Evolutionary conservation across 2,329 filamentous ascomycete genomes (phyloP), one percentile per base, ranked within the genome.

Genomic region (Xylariaceae sp.): DNA sequence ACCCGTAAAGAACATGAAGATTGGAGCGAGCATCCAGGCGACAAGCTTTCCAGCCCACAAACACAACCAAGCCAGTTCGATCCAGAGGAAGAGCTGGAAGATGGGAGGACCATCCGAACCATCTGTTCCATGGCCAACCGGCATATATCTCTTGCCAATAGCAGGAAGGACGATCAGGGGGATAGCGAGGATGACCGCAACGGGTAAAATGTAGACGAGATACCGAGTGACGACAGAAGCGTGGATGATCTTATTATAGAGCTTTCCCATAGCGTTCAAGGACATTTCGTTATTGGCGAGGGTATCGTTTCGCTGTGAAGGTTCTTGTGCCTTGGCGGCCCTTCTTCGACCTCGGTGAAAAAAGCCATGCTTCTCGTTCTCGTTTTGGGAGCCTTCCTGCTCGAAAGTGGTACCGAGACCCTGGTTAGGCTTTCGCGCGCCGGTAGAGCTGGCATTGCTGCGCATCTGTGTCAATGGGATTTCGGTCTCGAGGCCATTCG

Each of bases 1-100:
- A 42, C 83, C 83, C 48, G 74, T 78, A 51, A 85, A 74, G 55
- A 84, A 83, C 72, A 85, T 81, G 63, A 87, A 87, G 39, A 78
- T 49, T 30, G 67, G 63, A 0, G 83, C 82, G 3, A 85, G 56
- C 13, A 76, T 57, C 60, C 79, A 78, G 12, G 83, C 78, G 9
- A 80, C 69, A 33, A 85, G 63, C 64, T 87, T 87, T 50, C 76
- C 80, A 15, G 72, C 67, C 83, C 83, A 87, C 9, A 86, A 70
- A 8, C 74, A 72, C 30, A 82, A 63, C 83, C 83, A 87, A 28
- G 82, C 71, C 38, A 83, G 70, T 56, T 85, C 78, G 51, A 87
- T 73, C 83, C 83, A 85, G 36, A 83, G 66, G 53, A 85, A 85
- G 36, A 87, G 69, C 37, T 73, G 63, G 54, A 82, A 78, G 9